Conservation (phyloP, 495 filamentous ascomycete species). For the Pyronema domesticum region DNA sequence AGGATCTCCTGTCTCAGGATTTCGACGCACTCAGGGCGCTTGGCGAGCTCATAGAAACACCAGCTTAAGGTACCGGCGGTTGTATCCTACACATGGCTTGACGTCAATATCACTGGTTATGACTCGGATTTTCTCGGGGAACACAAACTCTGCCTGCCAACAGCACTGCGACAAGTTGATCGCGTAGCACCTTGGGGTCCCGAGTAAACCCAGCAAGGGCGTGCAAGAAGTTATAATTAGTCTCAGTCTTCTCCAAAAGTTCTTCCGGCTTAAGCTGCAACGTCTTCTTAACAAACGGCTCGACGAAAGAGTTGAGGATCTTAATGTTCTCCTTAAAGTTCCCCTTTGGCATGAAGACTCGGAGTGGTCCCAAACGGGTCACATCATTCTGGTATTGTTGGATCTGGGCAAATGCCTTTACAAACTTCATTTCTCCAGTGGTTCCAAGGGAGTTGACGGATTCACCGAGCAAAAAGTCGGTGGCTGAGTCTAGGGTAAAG, state of each 20-base stretch:
- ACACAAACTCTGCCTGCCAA: constrained; percentile 43
- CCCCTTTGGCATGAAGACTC: constrained; percentile 35
- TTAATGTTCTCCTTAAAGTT: constrained; percentile 44
- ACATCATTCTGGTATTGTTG: constrained; percentile 48
- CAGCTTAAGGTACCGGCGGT: constrained; percentile 60
- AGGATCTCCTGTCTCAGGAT: constrained; percentile 61
- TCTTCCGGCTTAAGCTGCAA: constrained; percentile 44
- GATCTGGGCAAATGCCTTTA: constrained; percentile 56
- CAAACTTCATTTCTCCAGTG: constrained; percentile 31
- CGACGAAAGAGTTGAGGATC: constrained; percentile 55
- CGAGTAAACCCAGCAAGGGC: constrained; percentile 57
- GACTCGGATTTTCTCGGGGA: not conserved
- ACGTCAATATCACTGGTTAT: not conserved
- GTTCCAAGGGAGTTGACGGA: constrained; percentile 52
- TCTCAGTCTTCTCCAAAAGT: constrained; percentile 44
- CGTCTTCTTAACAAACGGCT: constrained; percentile 50
- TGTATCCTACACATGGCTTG: constrained; percentile 34
- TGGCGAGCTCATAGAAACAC: constrained; percentile 57
- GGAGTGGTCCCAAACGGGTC: constrained; percentile 35
- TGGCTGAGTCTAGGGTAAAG: constrained; percentile 65
- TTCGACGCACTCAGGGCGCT: constrained; percentile 42
- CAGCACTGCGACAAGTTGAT: constrained; percentile 64
- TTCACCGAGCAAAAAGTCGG: constrained; percentile 71
- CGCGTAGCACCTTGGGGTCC: constrained; percentile 52
- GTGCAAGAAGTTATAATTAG: constrained; percentile 64